Conservation (phyloP, 2,329 filamentous ascomycete species). For the Geosmithia morbida region DNA sequence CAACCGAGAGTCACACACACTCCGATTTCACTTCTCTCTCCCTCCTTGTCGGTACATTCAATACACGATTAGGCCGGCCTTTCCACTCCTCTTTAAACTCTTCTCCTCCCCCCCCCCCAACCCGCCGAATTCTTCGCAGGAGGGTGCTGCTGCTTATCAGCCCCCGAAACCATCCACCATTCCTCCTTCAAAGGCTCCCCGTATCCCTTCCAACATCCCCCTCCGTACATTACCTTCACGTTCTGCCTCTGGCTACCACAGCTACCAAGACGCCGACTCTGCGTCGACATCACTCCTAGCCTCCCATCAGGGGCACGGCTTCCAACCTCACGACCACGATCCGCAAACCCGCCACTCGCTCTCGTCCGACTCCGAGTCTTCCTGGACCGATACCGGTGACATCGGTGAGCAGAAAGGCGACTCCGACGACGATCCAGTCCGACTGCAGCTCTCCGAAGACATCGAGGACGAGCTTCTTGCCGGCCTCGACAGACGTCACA, state of each 20-base stretch:
- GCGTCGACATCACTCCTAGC: conserved; percentile 33
- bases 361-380: conserved; percentile 42
- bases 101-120: conserved; percentile 8
- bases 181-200: conserved; percentile 56
- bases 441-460: conserved; percentile 51
- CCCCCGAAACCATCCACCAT: conserved; percentile 67
- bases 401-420: conserved; percentile 81
- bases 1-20: background rate
- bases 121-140: background rate
- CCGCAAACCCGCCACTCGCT: conserved; percentile 30
- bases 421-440: conserved; percentile 71
- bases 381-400: conserved; percentile 92
- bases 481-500: conserved; percentile 27
- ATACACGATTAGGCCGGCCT: conserved; percentile 1
- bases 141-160: conserved; percentile 63
- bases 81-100: background rate
- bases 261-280: conserved; percentile 17
- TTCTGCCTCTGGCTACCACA: conserved; percentile 9
- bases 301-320: conserved; percentile 19
- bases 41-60: background rate
- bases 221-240: conserved; percentile 54
- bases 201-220: conserved; percentile 74
- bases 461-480: conserved; percentile 48
- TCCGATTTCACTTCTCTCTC: background rate
- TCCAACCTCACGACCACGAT: conserved; percentile 29